Base-by-base conservation (phyloP, 306 rosid genomes). In the Citrullus mucosospermus region DNA sequence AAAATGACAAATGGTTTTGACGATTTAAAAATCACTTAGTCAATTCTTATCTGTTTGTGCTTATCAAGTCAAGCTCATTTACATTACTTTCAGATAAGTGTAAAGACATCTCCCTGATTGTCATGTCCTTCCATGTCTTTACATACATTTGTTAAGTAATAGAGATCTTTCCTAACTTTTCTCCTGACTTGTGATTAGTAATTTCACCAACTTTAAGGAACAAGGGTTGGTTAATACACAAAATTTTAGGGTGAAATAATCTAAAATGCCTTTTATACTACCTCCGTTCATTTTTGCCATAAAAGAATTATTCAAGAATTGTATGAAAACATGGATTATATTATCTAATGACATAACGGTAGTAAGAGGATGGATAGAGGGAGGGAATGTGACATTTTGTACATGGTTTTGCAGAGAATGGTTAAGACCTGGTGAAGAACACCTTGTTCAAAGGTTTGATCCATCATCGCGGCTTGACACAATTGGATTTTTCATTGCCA, bases 391-490 rank as follows among this genome's bases (percentile, higher is more conserved):
- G n/a, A 22, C 38, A 8, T 63, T 63, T n/a, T 22, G 57, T 78
- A 63, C 72, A 81, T 62, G 79, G 9, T 20, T 82, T 62, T 28
- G 53, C 88, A 92, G 96, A 79, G 92, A 92, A 81, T 92, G 97
- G 98, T 82, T 95, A 80, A 85, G 90, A 84, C 96, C 96, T 9
- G 96, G 97, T 13, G 97, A 95, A 83, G 98, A 92, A 89, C 86
- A 88, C 81, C 96, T 92, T 36, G 98, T 94, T 84, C 98, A 92
- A 82, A 92, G 98, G 86, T 95, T 95, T 55, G 97, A 95, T 87
- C 98, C 98, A 20, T 95, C 93, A 2, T 83, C 91, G 6, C 78
- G 88, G 6, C 91, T 91, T 4, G 97, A 95, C 75, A 92, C 98
- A 6, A 95, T 92, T 34, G 98, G 97, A 15, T 92, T 95, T 85